Conservation (phyloP, 1,284 basidiomycete genomes). For the Boletus holoroseus region DNA sequence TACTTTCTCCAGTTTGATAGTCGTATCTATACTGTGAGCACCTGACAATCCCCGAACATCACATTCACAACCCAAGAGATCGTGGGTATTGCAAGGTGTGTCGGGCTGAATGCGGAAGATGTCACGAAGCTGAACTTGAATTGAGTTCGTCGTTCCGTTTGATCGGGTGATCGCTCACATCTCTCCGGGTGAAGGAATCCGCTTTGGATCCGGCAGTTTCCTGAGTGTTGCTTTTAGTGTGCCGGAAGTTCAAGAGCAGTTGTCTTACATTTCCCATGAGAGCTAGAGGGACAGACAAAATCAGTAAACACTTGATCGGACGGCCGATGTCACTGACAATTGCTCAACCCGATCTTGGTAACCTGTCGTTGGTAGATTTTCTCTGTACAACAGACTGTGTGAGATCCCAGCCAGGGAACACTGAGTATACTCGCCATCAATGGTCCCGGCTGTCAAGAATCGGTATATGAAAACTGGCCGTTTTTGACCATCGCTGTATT, state of each 20-base stretch:
- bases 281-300: slow-evolving; percentile 37
- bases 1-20: slow-evolving; percentile 12
- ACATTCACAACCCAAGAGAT: slow-evolving; percentile 76
- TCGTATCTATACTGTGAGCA: slow-evolving; percentile 18
- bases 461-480: slow-evolving; percentile 91
- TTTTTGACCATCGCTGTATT: slow-evolving; percentile 85
- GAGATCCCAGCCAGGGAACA: neutral
- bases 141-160: slow-evolving; percentile 5
- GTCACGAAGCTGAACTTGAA: slow-evolving; percentile 61
- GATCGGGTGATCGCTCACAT: slow-evolving; percentile 46
- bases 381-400: slow-evolving; percentile 40
- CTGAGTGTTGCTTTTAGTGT: slow-evolving; percentile 27
- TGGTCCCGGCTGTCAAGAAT: slow-evolving; percentile 76
- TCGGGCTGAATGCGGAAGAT: slow-evolving; percentile 84
- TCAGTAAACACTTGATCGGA: slow-evolving; percentile 4
- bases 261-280: slow-evolving; percentile 58
- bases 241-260: neutral
- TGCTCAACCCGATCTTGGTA: slow-evolving; percentile 89
- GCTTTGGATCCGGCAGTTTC: slow-evolving; percentile 56
- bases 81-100: slow-evolving; percentile 89
- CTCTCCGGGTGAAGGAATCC: slow-evolving; percentile 85
- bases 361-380: slow-evolving; percentile 91
- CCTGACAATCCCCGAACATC: slow-evolving; percentile 30
- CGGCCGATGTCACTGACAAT: slow-evolving; percentile 52
- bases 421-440: slow-evolving; percentile 51